phyloP scores from a whole-genome alignment of 257 asterid species.

The Cinchona pubescens region DNA sequence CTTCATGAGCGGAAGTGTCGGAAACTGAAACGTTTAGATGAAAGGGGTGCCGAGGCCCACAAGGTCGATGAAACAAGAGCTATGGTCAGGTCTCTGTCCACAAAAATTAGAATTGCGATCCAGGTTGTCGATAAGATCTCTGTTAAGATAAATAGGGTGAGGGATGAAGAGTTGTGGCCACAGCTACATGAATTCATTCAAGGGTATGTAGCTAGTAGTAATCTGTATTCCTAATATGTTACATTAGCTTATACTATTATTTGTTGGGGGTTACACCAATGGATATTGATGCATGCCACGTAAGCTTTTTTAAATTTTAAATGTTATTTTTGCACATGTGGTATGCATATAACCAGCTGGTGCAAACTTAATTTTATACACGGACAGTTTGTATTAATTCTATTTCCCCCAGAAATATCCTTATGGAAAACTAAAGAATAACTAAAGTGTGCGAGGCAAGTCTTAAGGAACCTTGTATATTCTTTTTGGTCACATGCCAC shows the following conservation, averaged over 20 bases:
- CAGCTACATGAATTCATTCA: conserved; percentile 74
- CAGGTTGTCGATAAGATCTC: conserved; percentile 93
- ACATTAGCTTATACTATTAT: background rate
- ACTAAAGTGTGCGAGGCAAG: background rate
- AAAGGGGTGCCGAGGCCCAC: conserved; percentile 81
- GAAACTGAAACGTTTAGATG: conserved; percentile 68
- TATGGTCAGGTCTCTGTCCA: conserved; percentile 72
- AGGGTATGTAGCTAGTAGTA: conserved; percentile 50
- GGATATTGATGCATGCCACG: too few species aligned
- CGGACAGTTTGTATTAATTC: too few species aligned
- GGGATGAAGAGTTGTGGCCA: conserved; percentile 95
- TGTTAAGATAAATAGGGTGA: conserved; percentile 70
- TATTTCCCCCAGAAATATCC: background rate
- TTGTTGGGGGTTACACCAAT: too few species aligned
- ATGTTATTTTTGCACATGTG: too few species aligned
- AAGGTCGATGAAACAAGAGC: conserved; percentile 72
- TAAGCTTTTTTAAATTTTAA: too few species aligned
- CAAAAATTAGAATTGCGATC: conserved; percentile 81
- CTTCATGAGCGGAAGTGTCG: conserved; percentile 62
- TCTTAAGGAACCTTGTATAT: background rate
- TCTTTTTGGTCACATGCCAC: background rate
- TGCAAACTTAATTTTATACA: too few species aligned
- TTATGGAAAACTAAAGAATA: background rate
- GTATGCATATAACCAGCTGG: too few species aligned
- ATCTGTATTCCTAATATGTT: background rate